phyloP scores from a whole-genome alignment of 139 green algal species.

The Auxenochlorella protothecoides region DNA sequence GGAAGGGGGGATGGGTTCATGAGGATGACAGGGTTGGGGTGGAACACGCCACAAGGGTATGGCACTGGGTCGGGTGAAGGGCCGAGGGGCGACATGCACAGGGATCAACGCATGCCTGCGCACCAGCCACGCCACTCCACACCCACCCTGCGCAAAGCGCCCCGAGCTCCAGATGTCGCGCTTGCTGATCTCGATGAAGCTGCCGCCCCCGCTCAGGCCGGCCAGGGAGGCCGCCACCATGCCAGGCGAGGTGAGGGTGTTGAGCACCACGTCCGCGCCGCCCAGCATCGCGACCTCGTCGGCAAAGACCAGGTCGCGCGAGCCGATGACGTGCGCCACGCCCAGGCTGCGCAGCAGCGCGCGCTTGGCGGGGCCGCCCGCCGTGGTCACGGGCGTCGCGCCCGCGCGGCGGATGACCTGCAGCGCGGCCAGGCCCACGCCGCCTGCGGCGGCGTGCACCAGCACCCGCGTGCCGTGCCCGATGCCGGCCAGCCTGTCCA shows the following conservation, averaged over 20 bases:
- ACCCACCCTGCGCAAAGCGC: constrained; percentile 28
- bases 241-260: constrained; percentile 75
- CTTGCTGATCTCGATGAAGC: constrained; percentile 81
- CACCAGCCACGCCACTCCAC: too few relatives aligned
- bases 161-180: constrained; percentile 68
- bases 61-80: too few relatives aligned
- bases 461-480: constrained; percentile 35
- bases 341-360: constrained; percentile 41
- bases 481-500: constrained; percentile 34
- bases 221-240: constrained; percentile 67
- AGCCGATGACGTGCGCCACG: constrained; percentile 29
- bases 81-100: too few relatives aligned
- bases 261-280: constrained; percentile 43
- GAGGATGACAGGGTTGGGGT: too few relatives aligned
- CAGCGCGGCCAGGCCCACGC: constrained; percentile 63
- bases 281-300: constrained; percentile 1
- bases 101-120: too few relatives aligned
- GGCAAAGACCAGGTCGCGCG: constrained; percentile 49
- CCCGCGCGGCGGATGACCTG: constrained; percentile 41
- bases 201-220: constrained; percentile 38
- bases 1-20: too few relatives aligned
- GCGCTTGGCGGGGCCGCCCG: constrained; percentile 48
- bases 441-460: constrained; percentile 60
- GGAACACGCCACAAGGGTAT: too few relatives aligned
- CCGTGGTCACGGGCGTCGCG: constrained; percentile 36